Evolutionary conservation across 2,329 filamentous ascomycete genomes (phyloP).

Genomic region (Curvularia hawaiiensis): DNA sequence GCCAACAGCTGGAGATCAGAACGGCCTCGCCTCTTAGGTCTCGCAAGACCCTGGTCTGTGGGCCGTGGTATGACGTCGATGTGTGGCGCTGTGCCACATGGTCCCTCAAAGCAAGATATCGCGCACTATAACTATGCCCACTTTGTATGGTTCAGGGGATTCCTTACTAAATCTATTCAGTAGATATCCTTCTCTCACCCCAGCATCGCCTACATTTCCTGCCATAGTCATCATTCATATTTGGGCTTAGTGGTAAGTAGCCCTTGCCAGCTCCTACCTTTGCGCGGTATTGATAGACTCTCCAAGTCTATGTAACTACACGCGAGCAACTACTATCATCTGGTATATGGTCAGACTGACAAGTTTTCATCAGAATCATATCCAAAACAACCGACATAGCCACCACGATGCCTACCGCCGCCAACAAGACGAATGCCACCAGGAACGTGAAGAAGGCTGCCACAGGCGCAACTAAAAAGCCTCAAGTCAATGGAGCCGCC

Average conservation of each 20-base stretch:
- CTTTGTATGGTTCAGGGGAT: slow-evolving; percentile 19
- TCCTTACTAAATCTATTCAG: slow-evolving; percentile 11
- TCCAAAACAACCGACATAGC: not conserved
- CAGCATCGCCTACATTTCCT: not conserved
- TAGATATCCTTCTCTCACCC: slow-evolving; percentile 2
- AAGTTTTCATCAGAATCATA: not conserved
- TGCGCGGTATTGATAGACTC: slow-evolving; percentile 4
- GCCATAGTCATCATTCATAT: not conserved
- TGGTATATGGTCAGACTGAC: slow-evolving; percentile 7
- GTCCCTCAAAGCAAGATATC: slow-evolving; percentile 31
- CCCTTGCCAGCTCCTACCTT: slow-evolving; percentile 2
- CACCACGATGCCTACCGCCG: slow-evolving; percentile 40
- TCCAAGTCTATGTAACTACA: slow-evolving; percentile 22
- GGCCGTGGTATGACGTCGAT: slow-evolving; percentile 40
- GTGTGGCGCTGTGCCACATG: slow-evolving; percentile 37
- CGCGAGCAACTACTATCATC: slow-evolving; percentile 21
- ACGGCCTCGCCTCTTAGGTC: slow-evolving; percentile 32
- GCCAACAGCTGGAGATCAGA: slow-evolving; percentile 31
- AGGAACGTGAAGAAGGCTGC: slow-evolving; percentile 37
- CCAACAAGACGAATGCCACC: slow-evolving; percentile 38
- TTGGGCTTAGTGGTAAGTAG: slow-evolving; percentile 22
- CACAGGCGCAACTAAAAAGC: slow-evolving; percentile 21
- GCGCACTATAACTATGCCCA: slow-evolving; percentile 16
- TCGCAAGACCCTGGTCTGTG: slow-evolving; percentile 25
- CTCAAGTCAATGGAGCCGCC: slow-evolving; percentile 31